Evolutionary conservation across 2,329 filamentous ascomycete genomes (phyloP).

Genomic region (Microcyclospora pomicola): DNA sequence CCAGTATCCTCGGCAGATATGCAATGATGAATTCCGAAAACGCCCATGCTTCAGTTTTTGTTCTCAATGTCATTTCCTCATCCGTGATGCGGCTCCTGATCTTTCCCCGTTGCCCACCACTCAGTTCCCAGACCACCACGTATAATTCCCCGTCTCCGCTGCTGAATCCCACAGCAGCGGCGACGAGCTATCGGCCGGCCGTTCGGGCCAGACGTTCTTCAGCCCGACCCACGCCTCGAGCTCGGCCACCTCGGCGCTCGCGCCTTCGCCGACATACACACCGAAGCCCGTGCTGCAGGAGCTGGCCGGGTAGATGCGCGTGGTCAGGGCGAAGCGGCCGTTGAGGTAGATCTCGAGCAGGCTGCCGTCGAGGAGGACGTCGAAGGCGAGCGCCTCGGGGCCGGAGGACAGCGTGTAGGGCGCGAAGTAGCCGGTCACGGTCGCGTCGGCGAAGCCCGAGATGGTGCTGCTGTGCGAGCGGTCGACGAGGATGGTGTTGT

Average conservation of each 20-base stretch:
- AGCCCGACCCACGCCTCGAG: slow-evolving; percentile 28
- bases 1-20: no score
- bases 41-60: no score
- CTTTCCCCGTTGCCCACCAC: background rate
- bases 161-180: slow-evolving; percentile 29
- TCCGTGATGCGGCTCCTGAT: no score
- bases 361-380: slow-evolving; percentile 35
- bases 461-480: slow-evolving; percentile 30
- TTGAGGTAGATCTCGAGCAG: slow-evolving; percentile 36
- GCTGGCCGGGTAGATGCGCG: slow-evolving; percentile 33
- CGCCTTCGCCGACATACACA: slow-evolving; percentile 27
- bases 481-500: slow-evolving; percentile 33
- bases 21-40: no score
- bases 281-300: slow-evolving; percentile 31
- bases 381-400: slow-evolving; percentile 28
- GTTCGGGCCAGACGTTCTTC: slow-evolving; percentile 27
- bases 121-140: slow-evolving; percentile 33
- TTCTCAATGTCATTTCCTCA: no score
- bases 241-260: slow-evolving; percentile 21
- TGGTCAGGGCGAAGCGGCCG: slow-evolving; percentile 27
- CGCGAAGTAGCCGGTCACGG: slow-evolving; percentile 33
- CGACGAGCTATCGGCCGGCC: slow-evolving; percentile 29
- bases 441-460: slow-evolving; percentile 28
- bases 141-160: slow-evolving; percentile 31
- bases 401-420: slow-evolving; percentile 25